Evolutionary conservation across 2,329 filamentous ascomycete species (phyloP).

Genomic region (Botryosphaeria dothidea): DNA sequence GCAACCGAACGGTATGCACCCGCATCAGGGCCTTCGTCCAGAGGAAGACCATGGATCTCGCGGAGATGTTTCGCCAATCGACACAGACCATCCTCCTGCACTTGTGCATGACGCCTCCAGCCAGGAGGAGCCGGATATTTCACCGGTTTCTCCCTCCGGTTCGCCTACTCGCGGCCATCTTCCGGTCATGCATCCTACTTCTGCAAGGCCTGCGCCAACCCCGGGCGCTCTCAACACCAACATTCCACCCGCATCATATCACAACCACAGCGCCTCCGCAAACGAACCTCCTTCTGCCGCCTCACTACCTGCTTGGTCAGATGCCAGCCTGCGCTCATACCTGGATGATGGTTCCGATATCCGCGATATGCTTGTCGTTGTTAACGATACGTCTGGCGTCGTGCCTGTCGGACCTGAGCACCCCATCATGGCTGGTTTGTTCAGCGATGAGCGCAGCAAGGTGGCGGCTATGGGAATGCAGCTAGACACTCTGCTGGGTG

Average conservation of each 20-base stretch:
- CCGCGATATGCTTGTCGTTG: conserved; percentile 83
- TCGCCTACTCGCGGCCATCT: conserved; percentile 4
- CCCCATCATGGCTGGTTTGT: conserved; percentile 77
- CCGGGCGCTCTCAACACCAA: conserved; percentile 31
- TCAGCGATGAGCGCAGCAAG: conserved; percentile 82
- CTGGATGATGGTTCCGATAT: conserved; percentile 89
- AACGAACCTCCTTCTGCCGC: conserved; percentile 55
- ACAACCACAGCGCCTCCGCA: conserved; percentile 42
- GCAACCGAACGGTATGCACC: conserved; percentile 24
- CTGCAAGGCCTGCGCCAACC: conserved; percentile 13
- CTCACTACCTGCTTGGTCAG: conserved; percentile 75
- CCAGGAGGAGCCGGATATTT: conserved; percentile 54
- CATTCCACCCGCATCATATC: conserved; percentile 23
- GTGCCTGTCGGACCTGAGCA: conserved; percentile 80
- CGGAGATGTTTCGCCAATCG: conserved; percentile 20
- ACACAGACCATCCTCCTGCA: conserved; percentile 55
- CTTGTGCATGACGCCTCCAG: conserved; percentile 72
- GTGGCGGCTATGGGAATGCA: conserved; percentile 86
- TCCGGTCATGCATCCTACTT: conserved; percentile 30
- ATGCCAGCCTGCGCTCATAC: conserved; percentile 81
- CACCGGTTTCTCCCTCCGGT: conserved; percentile 35
- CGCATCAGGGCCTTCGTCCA: conserved; percentile 5
- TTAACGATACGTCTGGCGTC: conserved; percentile 88
- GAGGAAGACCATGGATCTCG: conserved; percentile 5
- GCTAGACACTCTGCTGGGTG: conserved; percentile 82